A percentile compares a stretch with the other conserved stretches of the same genome.
Evolutionary conservation across 257 asterid species (phyloP).

Genomic region (Prunella vulgaris): DNA sequence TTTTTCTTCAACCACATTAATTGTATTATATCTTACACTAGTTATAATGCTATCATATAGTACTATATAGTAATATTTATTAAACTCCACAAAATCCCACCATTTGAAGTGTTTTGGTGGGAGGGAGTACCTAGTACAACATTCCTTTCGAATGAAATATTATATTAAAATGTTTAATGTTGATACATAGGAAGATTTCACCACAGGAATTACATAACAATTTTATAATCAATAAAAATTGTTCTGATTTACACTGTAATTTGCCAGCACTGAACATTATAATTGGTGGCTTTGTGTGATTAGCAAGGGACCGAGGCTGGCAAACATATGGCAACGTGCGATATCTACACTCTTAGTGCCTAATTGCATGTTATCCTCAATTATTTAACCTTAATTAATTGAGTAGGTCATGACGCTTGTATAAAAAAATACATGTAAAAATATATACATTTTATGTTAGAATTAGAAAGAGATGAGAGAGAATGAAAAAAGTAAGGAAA

Average conservation of each 20-base stretch:
- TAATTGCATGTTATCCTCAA: slow-evolving; percentile 30
- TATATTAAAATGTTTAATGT: background rate
- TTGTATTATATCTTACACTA: too few species aligned
- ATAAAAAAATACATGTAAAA: too few species aligned
- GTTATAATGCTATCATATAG: too few species aligned
- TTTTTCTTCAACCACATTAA: too few species aligned
- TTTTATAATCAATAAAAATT: background rate
- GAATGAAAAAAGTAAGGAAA: too few species aligned
- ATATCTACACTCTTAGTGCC: slow-evolving; percentile 21
- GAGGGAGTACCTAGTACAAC: too few species aligned
- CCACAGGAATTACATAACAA: background rate
- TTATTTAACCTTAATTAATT: slow-evolving; percentile 5
- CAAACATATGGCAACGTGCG: slow-evolving; percentile 38
- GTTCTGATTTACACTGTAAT: background rate
- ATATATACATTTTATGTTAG: too few species aligned
- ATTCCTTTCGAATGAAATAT: background rate
- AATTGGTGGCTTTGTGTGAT: slow-evolving; percentile 19
- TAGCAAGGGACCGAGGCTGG: slow-evolving; percentile 26
- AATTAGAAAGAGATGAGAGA: too few species aligned
- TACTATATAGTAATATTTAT: too few species aligned
- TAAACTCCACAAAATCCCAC: too few species aligned
- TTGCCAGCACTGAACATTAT: background rate
- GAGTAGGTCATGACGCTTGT: too few species aligned
- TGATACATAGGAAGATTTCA: background rate
- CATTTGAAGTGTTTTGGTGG: too few species aligned